Evolutionary conservation across 129 eudicot species (phyloP).

Genomic region (Lonicera japonica): DNA sequence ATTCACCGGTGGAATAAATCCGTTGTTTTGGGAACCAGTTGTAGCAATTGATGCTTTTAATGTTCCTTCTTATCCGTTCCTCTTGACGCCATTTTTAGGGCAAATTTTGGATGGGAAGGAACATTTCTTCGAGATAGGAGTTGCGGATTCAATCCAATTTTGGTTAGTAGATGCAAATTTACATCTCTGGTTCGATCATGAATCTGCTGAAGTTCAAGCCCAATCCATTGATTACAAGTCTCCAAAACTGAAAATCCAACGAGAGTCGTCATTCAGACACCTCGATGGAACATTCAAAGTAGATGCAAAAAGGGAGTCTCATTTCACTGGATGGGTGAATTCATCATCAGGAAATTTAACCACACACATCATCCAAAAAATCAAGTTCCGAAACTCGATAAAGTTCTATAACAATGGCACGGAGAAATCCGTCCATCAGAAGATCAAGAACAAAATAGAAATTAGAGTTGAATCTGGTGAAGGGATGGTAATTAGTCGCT

Average conservation of each 20-base stretch:
- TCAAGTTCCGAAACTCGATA: constrained; percentile 42
- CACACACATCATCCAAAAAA: constrained; percentile 15
- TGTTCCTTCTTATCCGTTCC: constrained; percentile 62
- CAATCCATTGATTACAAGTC: constrained; percentile 9
- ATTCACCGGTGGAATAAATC: constrained; percentile 70
- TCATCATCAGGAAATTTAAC: constrained; percentile 44
- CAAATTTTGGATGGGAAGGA: constrained; percentile 40
- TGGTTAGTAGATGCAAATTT: constrained; percentile 81
- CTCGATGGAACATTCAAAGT: constrained; percentile 57
- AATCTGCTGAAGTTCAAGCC: constrained; percentile 31
- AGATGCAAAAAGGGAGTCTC: constrained; percentile 34
- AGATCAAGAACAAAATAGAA: constrained; percentile 32
- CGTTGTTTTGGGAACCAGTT: constrained; percentile 72
- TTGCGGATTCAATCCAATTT: constrained; percentile 45
- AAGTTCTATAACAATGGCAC: constrained; percentile 31
- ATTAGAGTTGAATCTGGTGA: constrained; percentile 27
- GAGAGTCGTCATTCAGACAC: constrained; percentile 8
- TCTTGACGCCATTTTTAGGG: constrained; percentile 62
- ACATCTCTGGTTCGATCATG: constrained; percentile 64
- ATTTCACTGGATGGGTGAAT: constrained; percentile 41
- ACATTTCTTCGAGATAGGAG: constrained; percentile 46
- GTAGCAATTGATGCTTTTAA: constrained; percentile 75
- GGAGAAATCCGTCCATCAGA: constrained; percentile 35
- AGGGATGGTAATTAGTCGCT: constrained; percentile 19
- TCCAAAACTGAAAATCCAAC: constrained; percentile 22